A percentile compares a stretch with the other conserved stretches of the same genome.
phyloP scores from a whole-genome alignment of 83 land plant species.

The Picea abies region DNA sequence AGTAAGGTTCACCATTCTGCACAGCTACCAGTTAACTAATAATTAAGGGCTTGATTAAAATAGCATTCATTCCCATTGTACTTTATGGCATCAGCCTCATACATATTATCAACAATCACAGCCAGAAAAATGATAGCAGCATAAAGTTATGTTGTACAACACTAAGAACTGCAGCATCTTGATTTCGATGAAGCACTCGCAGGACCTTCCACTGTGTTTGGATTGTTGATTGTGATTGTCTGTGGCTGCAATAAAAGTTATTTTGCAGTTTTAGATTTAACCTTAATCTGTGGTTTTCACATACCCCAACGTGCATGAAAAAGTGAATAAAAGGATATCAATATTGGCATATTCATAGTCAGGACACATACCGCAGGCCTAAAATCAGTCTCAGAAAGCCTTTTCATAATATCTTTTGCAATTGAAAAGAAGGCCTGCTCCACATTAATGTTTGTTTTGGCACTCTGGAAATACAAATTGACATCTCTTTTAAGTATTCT shows the following conservation, averaged over 20 bases:
- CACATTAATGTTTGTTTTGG: constrained; percentile 68
- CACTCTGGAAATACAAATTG: constrained; percentile 50
- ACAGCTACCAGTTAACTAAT: not conserved
- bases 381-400: constrained; percentile 62
- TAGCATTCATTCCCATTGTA: not conserved
- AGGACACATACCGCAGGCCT: constrained; percentile 49
- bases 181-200: constrained; percentile 40
- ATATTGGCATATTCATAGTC: not conserved
- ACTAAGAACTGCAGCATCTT: constrained; percentile 64
- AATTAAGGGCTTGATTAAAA: constrained; percentile 1
- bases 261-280: not conserved
- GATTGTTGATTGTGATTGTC: constrained; percentile 55
- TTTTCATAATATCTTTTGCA: constrained; percentile 63
- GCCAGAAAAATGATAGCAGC: not conserved
- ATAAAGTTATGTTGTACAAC: constrained; percentile 7
- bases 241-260: constrained; percentile 34
- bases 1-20: not conserved
- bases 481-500: not conserved
- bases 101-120: not conserved
- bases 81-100: not conserved
- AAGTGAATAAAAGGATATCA: not conserved
- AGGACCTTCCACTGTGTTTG: constrained; percentile 33
- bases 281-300: not conserved
- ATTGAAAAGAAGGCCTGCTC: constrained; percentile 72
- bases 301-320: not conserved